A percentile compares a stretch with the other conserved stretches of the same genome.
phyloP scores from a whole-genome alignment of 2,329 filamentous ascomycete species.

The Fusarium sp. region DNA sequence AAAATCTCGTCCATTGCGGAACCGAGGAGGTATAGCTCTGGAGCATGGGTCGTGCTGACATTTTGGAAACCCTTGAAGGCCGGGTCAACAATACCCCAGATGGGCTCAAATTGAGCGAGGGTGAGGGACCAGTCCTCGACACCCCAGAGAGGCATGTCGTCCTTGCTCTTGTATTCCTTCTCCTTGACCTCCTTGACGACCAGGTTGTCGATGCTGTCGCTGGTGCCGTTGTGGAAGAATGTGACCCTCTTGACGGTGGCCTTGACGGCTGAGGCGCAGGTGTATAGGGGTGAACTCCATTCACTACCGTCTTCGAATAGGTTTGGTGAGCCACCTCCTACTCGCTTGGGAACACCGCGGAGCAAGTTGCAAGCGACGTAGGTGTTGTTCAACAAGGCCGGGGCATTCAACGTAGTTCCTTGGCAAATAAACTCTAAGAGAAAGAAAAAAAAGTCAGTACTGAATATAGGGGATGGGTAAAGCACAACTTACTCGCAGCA shows the following conservation, averaged over 20 bases:
- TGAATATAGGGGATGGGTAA: neutral
- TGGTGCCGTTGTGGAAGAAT: constrained; percentile 55
- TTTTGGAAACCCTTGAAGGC: constrained; percentile 25
- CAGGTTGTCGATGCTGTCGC: constrained; percentile 46
- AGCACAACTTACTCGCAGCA: constrained; percentile 4
- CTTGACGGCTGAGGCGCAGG: constrained; percentile 54
- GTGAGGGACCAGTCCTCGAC: constrained; percentile 40
- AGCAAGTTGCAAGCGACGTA: constrained; percentile 43
- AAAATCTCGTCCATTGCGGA: neutral
- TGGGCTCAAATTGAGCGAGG: constrained; percentile 26
- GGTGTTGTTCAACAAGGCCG: constrained; percentile 19
- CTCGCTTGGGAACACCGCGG: constrained; percentile 50
- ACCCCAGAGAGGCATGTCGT: constrained; percentile 48
- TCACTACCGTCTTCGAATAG: constrained; percentile 52
- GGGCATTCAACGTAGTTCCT: constrained; percentile 4
- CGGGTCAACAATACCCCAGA: constrained; percentile 36
- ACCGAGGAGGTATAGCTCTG: constrained; percentile 23
- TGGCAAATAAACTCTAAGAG: neutral
- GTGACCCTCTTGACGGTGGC: constrained; percentile 58
- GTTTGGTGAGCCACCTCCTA: constrained; percentile 47
- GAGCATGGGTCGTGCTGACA: constrained; percentile 23
- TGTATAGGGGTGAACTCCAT: constrained; percentile 57
- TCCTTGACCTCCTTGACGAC: constrained; percentile 46
- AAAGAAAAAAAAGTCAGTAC: neutral
- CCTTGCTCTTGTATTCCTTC: constrained; percentile 49